Base-by-base conservation (phyloP, 2,329 filamentous ascomycete species). In the Leptographium radiaticola region DNA sequence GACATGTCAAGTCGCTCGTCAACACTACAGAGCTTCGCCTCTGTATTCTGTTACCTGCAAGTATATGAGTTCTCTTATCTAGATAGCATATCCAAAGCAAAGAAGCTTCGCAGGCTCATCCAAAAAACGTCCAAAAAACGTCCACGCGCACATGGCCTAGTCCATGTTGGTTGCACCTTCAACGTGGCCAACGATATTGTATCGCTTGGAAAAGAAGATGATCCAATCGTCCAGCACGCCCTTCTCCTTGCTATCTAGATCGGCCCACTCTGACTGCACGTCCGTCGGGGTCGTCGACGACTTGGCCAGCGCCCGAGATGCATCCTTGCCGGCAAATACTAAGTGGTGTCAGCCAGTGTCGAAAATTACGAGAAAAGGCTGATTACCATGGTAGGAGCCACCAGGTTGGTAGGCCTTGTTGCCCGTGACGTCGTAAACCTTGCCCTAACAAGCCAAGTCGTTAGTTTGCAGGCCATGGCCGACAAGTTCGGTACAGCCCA, bases 241-340 rank as follows among this genome's bases (percentile, higher is more conserved):
- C 73, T 93, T 88, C 67, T 96, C 84, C 69, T 93, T 89, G 25
- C 95, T 89, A 15, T 76, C 75, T 51, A 98, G 74, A 63, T 89
- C 86, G 55, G 84, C 75, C 86, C 88, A 97, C 51, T 96, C 85
- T 2, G 93, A 73, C 36, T 73, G 73, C 59, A 88, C 91, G 61
- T 97, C 90, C 63, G 93, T 88, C 6, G 77, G 69, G 67, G 95
- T 94, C 50, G 90, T 82, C 9, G 89, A 95, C 1, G 89, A 93
- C 67, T 83, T 84, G 12, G 83, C 93, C 2, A 98, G 79, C 8
- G 89, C 93, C 57, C 89, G 82, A n/a, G 93, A 97, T 31, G 93
- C 86, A 64, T 98, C 94, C 66, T 95, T 95, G 57, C 93, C 93
- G 2, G 89, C 87, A 66, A 98, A 98, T 20, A 96, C 93, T 98